phyloP scores from a whole-genome alignment of 75 land plant species.

The Pinus albicaulis region DNA sequence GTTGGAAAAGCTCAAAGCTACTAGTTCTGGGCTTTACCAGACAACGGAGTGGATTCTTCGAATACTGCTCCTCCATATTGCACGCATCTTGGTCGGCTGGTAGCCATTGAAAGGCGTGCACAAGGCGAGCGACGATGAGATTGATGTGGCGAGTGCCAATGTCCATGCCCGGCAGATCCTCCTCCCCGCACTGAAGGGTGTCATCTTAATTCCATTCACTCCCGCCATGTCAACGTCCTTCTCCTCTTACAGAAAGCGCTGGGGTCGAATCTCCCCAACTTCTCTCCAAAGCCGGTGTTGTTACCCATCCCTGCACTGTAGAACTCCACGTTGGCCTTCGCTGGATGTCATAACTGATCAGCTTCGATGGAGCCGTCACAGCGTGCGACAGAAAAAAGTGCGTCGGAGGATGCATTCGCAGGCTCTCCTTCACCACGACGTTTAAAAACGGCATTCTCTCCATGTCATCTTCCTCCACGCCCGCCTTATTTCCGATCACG shows the following conservation, averaged over 20 bases:
- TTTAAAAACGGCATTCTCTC: conserved; percentile 49
- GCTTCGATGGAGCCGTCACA: conserved; percentile 35
- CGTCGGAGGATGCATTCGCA: conserved; percentile 72
- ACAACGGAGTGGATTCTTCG: conserved; percentile 71
- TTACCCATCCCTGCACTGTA: conserved; percentile 60
- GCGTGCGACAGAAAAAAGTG: conserved; percentile 62
- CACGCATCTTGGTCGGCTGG: conserved; percentile 28
- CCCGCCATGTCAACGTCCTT: conserved; percentile 38
- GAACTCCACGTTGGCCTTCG: conserved; percentile 46
- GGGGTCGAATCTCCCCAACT: conserved; percentile 57
- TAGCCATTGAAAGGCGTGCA: conserved; percentile 66
- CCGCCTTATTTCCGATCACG: conserved; percentile 15
- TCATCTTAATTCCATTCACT: conserved; percentile 18
- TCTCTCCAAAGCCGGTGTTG: conserved; percentile 55
- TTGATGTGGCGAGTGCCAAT: conserved; percentile 64
- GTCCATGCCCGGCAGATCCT: conserved; percentile 45
- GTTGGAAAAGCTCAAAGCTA: no score
- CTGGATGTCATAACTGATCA: conserved; percentile 56
- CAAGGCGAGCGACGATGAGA: conserved; percentile 65
- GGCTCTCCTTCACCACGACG: conserved; percentile 69
- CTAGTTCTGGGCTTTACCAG: conserved; percentile 12
- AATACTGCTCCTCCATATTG: conserved; percentile 55
- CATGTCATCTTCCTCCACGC: conserved; percentile 43
- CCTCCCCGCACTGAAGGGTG: conserved; percentile 48
- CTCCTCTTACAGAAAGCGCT: conserved; percentile 60